Conservation (phyloP, 2,329 filamentous ascomycete genomes). For the Camillea tinctor region DNA sequence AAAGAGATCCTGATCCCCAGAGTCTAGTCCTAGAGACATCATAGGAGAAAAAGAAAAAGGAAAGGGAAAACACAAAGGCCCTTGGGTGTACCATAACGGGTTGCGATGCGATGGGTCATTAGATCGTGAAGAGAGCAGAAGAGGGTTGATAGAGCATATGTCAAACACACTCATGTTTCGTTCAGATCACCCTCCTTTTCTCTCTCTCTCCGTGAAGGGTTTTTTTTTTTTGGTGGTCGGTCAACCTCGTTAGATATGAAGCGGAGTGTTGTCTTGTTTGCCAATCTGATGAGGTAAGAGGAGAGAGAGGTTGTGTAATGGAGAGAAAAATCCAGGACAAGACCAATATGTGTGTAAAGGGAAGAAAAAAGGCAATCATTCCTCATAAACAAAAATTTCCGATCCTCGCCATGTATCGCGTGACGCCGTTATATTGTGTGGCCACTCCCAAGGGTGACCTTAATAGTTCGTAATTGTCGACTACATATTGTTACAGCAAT, state of each 20-base stretch:
- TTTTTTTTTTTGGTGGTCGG: slow-evolving; percentile 45
- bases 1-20: neutral
- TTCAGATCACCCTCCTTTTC: slow-evolving; percentile 35
- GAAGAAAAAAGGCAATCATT: slow-evolving; percentile 23
- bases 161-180: slow-evolving; percentile 23
- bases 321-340: slow-evolving; percentile 40
- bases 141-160: slow-evolving; percentile 27
- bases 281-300: slow-evolving; percentile 52
- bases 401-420: slow-evolving; percentile 23
- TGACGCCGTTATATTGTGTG: slow-evolving; percentile 20
- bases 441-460: slow-evolving; percentile 9
- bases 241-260: slow-evolving; percentile 49
- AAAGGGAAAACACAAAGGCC: slow-evolving; percentile 14
- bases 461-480: slow-evolving; percentile 3
- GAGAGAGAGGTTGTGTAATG: slow-evolving; percentile 34
- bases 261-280: slow-evolving; percentile 43
- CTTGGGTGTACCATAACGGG: slow-evolving; percentile 15
- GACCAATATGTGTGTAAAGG: slow-evolving; percentile 14
- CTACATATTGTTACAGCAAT: slow-evolving; percentile 23
- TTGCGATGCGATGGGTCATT: slow-evolving; percentile 30
- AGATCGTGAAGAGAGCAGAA: slow-evolving; percentile 27
- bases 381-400: slow-evolving; percentile 15
- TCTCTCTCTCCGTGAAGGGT: slow-evolving; percentile 30
- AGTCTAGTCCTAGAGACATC: slow-evolving; percentile 4
- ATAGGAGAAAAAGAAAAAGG: slow-evolving; percentile 18